Percentiles rank a stretch among this genome's conserved stretches.
These are phyloP conservation scores for Candida germanica DNA, from an alignment of 805 yeast species.

Conservation along the genomic window DNA sequence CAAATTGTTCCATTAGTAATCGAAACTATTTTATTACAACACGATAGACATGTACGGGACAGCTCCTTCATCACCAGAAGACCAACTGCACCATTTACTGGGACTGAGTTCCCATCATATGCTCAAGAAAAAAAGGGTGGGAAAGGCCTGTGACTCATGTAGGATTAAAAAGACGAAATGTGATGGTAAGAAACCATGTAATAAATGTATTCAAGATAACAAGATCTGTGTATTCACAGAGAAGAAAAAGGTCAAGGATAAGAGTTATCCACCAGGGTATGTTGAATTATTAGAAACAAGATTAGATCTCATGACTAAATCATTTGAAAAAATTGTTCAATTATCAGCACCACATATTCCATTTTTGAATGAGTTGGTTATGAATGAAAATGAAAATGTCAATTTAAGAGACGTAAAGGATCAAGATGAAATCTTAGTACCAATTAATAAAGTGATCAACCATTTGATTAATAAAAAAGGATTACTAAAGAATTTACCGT, in stretches of 20 bases:
- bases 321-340: constrained; percentile 42
- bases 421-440: constrained; percentile 19
- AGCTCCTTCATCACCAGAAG: constrained; percentile 12
- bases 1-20: too few relatives aligned
- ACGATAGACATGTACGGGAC: constrained; percentile 1
- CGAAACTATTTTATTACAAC: too few relatives aligned
- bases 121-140: constrained; percentile 51
- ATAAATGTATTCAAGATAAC: constrained; percentile 52
- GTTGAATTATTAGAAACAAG: constrained; percentile 63
- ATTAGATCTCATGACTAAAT: constrained; percentile 48
- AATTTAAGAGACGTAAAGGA: constrained; percentile 3
- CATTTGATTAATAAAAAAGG: constrained; percentile 41
- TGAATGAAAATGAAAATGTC: constrained; percentile 1
- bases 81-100: constrained; percentile 8
- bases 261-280: constrained; percentile 56
- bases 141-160: constrained; percentile 64
- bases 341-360: constrained; percentile 29
- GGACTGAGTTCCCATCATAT: constrained; percentile 3
- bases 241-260: constrained; percentile 51
- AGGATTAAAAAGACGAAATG: constrained; percentile 62
- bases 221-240: constrained; percentile 60
- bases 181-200: constrained; percentile 61
- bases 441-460: constrained; percentile 49
- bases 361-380: constrained; percentile 11
- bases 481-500: constrained; percentile 34